phyloP scores from a whole-genome alignment of 2,329 filamentous ascomycete genomes.

The Fusarium coffeatum region DNA sequence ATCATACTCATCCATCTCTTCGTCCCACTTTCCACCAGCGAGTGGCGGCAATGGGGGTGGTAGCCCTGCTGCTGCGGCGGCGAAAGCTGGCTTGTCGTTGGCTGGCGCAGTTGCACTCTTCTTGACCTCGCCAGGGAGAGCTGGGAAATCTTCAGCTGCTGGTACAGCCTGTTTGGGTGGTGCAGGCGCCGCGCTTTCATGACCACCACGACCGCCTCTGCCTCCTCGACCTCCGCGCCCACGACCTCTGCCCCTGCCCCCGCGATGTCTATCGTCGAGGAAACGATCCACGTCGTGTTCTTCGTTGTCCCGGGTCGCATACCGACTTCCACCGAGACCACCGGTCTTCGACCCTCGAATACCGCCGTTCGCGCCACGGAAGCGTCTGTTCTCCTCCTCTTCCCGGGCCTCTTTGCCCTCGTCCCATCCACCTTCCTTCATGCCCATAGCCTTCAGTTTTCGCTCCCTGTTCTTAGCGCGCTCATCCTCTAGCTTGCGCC shows the following conservation, averaged over 20 bases:
- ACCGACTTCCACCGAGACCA: slow-evolving; percentile 58
- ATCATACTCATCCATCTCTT: slow-evolving; percentile 67
- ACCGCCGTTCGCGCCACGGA: slow-evolving; percentile 57
- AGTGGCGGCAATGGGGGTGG: slow-evolving; percentile 48
- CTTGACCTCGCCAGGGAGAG: slow-evolving; percentile 48
- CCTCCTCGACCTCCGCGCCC: slow-evolving; percentile 51
- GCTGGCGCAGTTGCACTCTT: slow-evolving; percentile 32
- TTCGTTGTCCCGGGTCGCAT: slow-evolving; percentile 51
- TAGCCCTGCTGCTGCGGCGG: slow-evolving; percentile 45
- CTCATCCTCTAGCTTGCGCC: slow-evolving; percentile 67
- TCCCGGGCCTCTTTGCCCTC: slow-evolving; percentile 63
- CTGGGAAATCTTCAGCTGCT: slow-evolving; percentile 52
- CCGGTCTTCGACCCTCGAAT: slow-evolving; percentile 53
- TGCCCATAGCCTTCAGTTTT: slow-evolving; percentile 69
- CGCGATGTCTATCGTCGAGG: slow-evolving; percentile 52
- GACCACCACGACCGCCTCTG: slow-evolving; percentile 50
- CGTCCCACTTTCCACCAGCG: slow-evolving; percentile 63
- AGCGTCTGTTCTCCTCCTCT: slow-evolving; percentile 57
- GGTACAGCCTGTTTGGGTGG: slow-evolving; percentile 44
- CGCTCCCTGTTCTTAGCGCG: slow-evolving; percentile 69
- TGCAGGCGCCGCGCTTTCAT: slow-evolving; percentile 38
- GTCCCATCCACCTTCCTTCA: slow-evolving; percentile 68
- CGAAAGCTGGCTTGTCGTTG: slow-evolving; percentile 45
- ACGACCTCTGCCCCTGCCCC: slow-evolving; percentile 50
- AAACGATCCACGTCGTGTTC: slow-evolving; percentile 53